Percentiles rank a stretch among this genome's conserved stretches.
These are phyloP conservation scores for Ustilago curta DNA, from an alignment of 1,284 basidiomycete species.

Conservation along the genomic window DNA sequence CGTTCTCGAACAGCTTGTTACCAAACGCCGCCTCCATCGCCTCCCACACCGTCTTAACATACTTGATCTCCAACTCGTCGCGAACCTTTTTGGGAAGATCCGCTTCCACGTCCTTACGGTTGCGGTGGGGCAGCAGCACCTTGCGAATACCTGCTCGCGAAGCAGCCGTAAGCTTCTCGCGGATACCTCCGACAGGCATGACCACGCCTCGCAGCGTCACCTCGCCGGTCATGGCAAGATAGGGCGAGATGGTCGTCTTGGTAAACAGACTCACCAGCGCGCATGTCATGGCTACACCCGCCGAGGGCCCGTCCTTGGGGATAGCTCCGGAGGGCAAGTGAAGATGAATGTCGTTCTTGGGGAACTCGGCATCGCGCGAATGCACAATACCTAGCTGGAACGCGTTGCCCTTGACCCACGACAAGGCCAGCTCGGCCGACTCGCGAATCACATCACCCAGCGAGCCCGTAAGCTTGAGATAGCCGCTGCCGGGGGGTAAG, in stretches of 20 bases:
- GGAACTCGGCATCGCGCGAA: constrained; percentile 78
- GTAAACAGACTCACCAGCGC: constrained; percentile 85
- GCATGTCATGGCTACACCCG: constrained; percentile 87
- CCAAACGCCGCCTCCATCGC: constrained; percentile 77
- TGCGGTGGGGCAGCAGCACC: constrained; percentile 83
- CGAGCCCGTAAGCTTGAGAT: constrained; percentile 82
- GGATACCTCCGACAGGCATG: constrained; percentile 67
- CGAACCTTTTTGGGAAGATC: constrained; percentile 81
- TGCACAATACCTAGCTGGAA: constrained; percentile 83
- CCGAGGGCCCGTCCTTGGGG: constrained; percentile 87
- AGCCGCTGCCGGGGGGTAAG: constrained; percentile 77
- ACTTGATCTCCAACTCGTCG: constrained; percentile 81
- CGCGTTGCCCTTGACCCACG: constrained; percentile 78
- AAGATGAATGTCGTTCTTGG: constrained; percentile 85
- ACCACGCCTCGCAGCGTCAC: constrained; percentile 65
- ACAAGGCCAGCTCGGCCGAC: constrained; percentile 83
- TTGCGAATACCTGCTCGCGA: constrained; percentile 83
- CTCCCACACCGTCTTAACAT: constrained; percentile 81
- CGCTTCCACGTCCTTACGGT: constrained; percentile 85
- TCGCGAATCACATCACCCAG: constrained; percentile 81
- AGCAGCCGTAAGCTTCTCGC: constrained; percentile 66
- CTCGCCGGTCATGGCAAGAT: constrained; percentile 68
- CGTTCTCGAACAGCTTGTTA: constrained; percentile 55
- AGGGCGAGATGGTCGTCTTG: constrained; percentile 73
- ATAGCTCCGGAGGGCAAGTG: constrained; percentile 87